Evolutionary conservation across 2,329 filamentous ascomycete species (phyloP).

Genomic region (Dactylellina sp.): DNA sequence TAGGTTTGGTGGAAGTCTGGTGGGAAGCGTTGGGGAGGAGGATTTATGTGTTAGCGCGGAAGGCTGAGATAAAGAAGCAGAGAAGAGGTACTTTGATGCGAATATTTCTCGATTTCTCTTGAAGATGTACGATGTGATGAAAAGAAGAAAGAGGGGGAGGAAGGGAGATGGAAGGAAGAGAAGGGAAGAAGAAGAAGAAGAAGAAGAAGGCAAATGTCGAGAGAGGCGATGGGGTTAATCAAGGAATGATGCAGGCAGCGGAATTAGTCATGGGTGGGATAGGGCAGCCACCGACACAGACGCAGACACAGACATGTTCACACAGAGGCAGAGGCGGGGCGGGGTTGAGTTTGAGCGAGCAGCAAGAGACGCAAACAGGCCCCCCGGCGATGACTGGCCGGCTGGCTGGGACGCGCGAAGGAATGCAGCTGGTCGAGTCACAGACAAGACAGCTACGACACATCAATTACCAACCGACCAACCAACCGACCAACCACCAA

Average conservation of each 20-base stretch:
- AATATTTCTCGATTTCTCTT: constrained; percentile 57
- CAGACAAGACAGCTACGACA: neutral
- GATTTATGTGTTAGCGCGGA: constrained; percentile 17
- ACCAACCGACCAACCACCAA: too few relatives aligned
- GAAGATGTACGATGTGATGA: too few relatives aligned
- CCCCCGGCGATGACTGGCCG: neutral
- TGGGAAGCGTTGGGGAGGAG: constrained; percentile 48
- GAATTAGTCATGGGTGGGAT: constrained; percentile 55
- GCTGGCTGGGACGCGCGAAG: neutral
- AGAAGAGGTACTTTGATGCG: constrained; percentile 38
- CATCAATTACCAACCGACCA: neutral
- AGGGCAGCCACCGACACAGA: constrained; percentile 16
- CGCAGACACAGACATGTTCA: constrained; percentile 9
- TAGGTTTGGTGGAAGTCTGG: constrained; percentile 19
- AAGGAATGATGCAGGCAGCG: constrained; percentile 51
- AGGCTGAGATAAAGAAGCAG: too few relatives aligned
- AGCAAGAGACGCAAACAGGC: too few relatives aligned
- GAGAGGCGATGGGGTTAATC: constrained; percentile 34
- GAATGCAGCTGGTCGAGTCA: constrained; percentile 36
- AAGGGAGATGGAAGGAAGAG: constrained; percentile 58
- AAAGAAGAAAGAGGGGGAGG: constrained; percentile 49
- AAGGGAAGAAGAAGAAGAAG: constrained; percentile 61
- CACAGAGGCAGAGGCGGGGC: constrained; percentile 13
- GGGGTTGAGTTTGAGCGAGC: constrained; percentile 13
- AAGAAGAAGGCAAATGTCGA: constrained; percentile 57